Evolutionary conservation across 371 early-diverging fungal genomes (phyloP), one percentile per base, ranked within the genome.

Genomic region (Rhizopus microsporus): DNA sequence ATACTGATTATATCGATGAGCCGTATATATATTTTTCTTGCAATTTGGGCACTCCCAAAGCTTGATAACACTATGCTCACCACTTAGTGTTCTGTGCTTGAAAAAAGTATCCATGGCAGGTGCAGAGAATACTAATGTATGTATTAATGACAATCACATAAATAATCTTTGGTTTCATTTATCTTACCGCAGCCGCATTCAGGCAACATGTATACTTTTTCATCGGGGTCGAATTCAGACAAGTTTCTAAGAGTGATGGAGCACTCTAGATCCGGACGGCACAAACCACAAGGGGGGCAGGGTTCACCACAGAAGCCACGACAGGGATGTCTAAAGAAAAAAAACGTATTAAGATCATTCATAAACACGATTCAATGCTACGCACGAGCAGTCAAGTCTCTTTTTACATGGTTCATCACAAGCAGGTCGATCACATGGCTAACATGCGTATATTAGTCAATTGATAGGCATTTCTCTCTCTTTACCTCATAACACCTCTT

Each of bases 31-130:
- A 0, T 72, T 68, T 10, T 57, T 68, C 49, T 68, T 62, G 48
- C 81, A 81, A 3, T 67, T 43, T 9, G 81, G 81, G 50, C 81
- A 81, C 45, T 61, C 63, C 81, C 81, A 81, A 1, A 81, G 65
- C 56, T 71, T 75, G 16, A 80, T 65, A 3, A 76, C 78, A 3
- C 68, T 71, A 23, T 80, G 80, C 8, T 71, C 60, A 1, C 81
- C 77, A 32, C 65, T 76, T 53, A 62, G 72, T 1, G 65, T 67
- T 62, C 75, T 67, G 4, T 58, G 72, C 8, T 59, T 48, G 30
- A 81, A 81, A 37, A 74, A 81, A 39, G 52, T 23, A 51, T 81
- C 81, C 7, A 81, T 54, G 2, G 57, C 47, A 33, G 74, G 71
- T 6, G 73, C 70, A 37, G 69, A 65, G 34, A 77, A 81, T 0